Evolutionary conservation across 2,329 filamentous ascomycete species (phyloP), one percentile per base, ranked within the genome.

Genomic region (Rasamsonia emersonii): DNA sequence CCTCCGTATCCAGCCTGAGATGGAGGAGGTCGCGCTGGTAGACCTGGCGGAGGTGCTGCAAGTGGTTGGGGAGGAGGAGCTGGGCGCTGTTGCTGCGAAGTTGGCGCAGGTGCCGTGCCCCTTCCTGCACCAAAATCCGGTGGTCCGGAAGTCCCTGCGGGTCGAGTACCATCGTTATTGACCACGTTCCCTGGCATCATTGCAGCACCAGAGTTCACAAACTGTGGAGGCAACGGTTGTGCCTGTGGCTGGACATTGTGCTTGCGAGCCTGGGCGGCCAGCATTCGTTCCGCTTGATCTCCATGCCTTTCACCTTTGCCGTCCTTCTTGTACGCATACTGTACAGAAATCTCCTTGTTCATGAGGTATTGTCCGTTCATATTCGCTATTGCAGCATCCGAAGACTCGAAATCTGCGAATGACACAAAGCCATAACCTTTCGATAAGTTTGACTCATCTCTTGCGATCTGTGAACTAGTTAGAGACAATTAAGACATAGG

Each of bases 301-400:
- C 91, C 91, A 55, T 98, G 91, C 37, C 91, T 73, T 64, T 96
- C 89, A 47, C 89, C 89, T 65, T 94, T 94, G 46, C 91, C 91
- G 52, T 98, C 91, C 64, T 96, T 96, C 71, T 98, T 98, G 73
- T 94, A 96, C 23, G 91, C 91, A 59, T 96, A 98, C 61, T 96
- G 89, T 26, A 98, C 91, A 3, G 82, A 84, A 47, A 96, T 82
- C 59, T 94, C 84, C 65, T 94, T 94, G 69, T 91, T 94, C 70
- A 93, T 88, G 39, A 98, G 76, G 61, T 91, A 96, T 64, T 96
- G 88, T 31, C 86, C 86, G 56, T 94, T 83, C 82, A 98, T 88
- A 56, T 89, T 91, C 44, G 79, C 73, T 41, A 93, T 85, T 24
- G 91, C 88, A 40, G 85, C 81, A 52, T 98, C 91, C 8, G 86